A percentile compares a stretch with the other conserved stretches of the same genome.
phyloP scores from a whole-genome alignment of 257 asterid species.

The Fraxinus excelsior region DNA sequence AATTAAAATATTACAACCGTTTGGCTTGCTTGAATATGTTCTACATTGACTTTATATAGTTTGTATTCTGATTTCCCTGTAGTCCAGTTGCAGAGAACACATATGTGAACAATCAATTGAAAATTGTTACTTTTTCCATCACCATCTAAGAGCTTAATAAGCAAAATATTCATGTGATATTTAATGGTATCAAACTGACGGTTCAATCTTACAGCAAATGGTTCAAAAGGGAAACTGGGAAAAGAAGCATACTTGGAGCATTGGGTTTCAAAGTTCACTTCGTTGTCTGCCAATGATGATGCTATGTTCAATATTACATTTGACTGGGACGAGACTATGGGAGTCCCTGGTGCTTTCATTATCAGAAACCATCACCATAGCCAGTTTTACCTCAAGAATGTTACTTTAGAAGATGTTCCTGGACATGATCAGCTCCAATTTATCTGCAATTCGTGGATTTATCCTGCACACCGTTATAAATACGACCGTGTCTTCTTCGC shows the following conservation, averaged over 20 bases:
- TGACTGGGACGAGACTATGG: conserved; percentile 44
- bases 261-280: not conserved
- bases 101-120: not conserved
- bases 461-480: conserved; percentile 40
- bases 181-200: not conserved
- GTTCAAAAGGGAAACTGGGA: not conserved
- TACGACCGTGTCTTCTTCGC: conserved; percentile 44
- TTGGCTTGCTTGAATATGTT: not conserved
- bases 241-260: not conserved
- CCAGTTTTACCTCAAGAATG: conserved; percentile 52
- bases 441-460: conserved; percentile 59
- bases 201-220: not conserved
- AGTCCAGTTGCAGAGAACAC: not conserved
- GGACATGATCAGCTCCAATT: conserved; percentile 48
- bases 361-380: conserved; percentile 42
- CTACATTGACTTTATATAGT: not conserved
- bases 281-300: not conserved
- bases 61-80: not conserved
- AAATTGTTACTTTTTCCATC: not conserved
- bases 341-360: conserved; percentile 47
- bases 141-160: not conserved
- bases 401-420: conserved; percentile 48
- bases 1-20: not conserved
- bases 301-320: conserved; percentile 24
- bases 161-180: not conserved